These are phyloP conservation scores for Wickerhamiella lipophila DNA, from an alignment of 805 yeast genomes.

Conservation along the genomic window DNA sequence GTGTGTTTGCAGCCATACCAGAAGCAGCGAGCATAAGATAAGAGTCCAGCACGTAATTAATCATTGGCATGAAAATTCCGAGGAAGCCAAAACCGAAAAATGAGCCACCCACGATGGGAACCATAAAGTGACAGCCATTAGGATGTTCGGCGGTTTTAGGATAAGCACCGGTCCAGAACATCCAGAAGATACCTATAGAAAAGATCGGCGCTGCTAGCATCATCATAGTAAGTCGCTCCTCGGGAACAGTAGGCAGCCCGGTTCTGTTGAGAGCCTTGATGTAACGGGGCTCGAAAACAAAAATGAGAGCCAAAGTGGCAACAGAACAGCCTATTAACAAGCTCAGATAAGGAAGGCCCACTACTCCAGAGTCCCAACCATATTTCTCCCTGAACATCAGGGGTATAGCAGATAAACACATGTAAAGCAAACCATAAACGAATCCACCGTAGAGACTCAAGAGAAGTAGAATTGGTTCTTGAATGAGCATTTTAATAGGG, in stretches of 20 bases:
- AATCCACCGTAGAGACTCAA: slow-evolving; percentile 31
- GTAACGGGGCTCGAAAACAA: slow-evolving; percentile 43
- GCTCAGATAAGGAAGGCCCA: slow-evolving; percentile 71
- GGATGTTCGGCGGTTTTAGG: slow-evolving; percentile 44
- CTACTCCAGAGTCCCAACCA: slow-evolving; percentile 47
- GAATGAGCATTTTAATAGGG: slow-evolving; percentile 27
- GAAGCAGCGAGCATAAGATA: slow-evolving; percentile 65
- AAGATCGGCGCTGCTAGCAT: slow-evolving; percentile 56
- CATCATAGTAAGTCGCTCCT: slow-evolving; percentile 67
- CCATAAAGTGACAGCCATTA: slow-evolving; percentile 68
- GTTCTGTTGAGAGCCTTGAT: slow-evolving; percentile 34
- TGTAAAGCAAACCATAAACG: slow-evolving; percentile 32
- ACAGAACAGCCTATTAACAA: slow-evolving; percentile 54
- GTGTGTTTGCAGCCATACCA: slow-evolving; percentile 61
- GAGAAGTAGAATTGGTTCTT: slow-evolving; percentile 31
- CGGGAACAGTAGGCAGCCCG: slow-evolving; percentile 54
- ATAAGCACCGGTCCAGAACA: slow-evolving; percentile 79
- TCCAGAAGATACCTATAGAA: slow-evolving; percentile 73
- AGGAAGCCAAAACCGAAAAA: slow-evolving; percentile 58
- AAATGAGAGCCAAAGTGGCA: slow-evolving; percentile 44
- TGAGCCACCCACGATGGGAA: slow-evolving; percentile 55
- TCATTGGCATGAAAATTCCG: slow-evolving; percentile 51
- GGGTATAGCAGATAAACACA: slow-evolving; percentile 32
- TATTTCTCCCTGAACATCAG: slow-evolving; percentile 36
- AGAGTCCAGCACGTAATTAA: slow-evolving; percentile 62